Base-by-base conservation (phyloP, 441 rosid genomes). In the Biscutella laevigata region DNA sequence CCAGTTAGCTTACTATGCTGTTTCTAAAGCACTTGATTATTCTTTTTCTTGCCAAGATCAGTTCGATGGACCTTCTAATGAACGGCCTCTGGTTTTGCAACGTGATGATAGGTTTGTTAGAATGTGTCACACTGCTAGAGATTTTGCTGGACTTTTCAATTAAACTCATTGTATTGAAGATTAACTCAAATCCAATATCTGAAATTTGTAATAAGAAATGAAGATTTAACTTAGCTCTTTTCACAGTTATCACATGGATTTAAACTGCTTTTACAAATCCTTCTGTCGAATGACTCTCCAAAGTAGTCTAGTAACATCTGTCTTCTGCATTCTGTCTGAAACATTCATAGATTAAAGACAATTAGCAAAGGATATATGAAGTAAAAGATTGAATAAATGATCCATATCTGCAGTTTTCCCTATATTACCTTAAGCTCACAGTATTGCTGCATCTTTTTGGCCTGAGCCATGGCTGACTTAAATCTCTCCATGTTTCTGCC, bases 241-340 rank as follows among this genome's bases (percentile, higher is more conserved):
- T 77, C 79, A 78, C 97, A 88, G 65, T 84, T 84, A 72, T 92
- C 95, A 47, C 95, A 92, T 3, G 95, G 95, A 66, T 67, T 78
- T 26, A 77, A 61, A 52, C 95, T 88, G 33, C 57, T 29, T 77
- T 77, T 82, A 70, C 99, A 84, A 37, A 61, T 56, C 37, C 74
- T 78, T 30, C 29, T 60, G 19, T 86, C 92, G 63, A 81, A 81
- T 30, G 81, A 65, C 61, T 88, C 92, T 56, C 92, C 99, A 54
- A 92, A 88, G 74, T 92, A 81, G 37, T 73, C 78, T 4, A 92
- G 95, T 61, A 92, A 73, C 34, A 77, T 72, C 57, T 86, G 89
- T 64, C 99, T 73, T 41, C 95, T 72, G 67, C 95, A 88, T 74
- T 92, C 92, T 37, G 56, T 74, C 97, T 84, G 66, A 46, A 71